Evolutionary conservation across 805 yeast genomes (phyloP).

Genomic region (Cyberlindnera saturnus): DNA sequence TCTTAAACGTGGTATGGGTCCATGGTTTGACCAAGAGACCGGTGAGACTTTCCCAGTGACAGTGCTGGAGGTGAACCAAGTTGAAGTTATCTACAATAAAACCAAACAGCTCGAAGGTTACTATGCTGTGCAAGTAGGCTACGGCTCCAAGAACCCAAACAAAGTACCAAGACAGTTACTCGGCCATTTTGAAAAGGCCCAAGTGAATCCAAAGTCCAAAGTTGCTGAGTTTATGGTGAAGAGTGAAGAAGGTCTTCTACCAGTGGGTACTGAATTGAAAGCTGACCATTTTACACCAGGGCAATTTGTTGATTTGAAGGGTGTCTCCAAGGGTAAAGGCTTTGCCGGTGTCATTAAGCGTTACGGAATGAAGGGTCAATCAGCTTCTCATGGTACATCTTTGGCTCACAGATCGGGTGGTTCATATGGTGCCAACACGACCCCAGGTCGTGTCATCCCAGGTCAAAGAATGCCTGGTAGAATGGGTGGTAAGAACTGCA

Average conservation of each 20-base stretch:
- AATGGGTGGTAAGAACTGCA: constrained; percentile 75
- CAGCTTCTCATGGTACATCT: constrained; percentile 95
- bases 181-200: constrained; percentile 73
- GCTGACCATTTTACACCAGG: constrained; percentile 85
- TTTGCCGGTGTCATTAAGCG: constrained; percentile 98
- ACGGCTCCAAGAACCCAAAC: constrained; percentile 57
- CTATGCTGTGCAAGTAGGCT: constrained; percentile 82
- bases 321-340: constrained; percentile 88
- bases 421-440: constrained; percentile 92
- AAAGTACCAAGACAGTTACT: constrained; percentile 61
- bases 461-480: constrained; percentile 99
- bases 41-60: constrained; percentile 81
- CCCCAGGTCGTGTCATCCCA: constrained; percentile 93
- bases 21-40: constrained; percentile 59
- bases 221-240: constrained; percentile 78
- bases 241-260: constrained; percentile 56
- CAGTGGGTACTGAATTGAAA: constrained; percentile 68
- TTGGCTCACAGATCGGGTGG: constrained; percentile 93
- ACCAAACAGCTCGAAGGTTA: constrained; percentile 73
- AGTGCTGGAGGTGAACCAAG: constrained; percentile 77
- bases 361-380: constrained; percentile 81
- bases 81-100: constrained; percentile 76
- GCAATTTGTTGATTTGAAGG: constrained; percentile 75
- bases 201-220: constrained; percentile 75
- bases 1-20: constrained; percentile 83